These are phyloP conservation scores for Phytomonas sp. DNA, from an alignment of 208 protist species.

Conservation along the genomic window DNA sequence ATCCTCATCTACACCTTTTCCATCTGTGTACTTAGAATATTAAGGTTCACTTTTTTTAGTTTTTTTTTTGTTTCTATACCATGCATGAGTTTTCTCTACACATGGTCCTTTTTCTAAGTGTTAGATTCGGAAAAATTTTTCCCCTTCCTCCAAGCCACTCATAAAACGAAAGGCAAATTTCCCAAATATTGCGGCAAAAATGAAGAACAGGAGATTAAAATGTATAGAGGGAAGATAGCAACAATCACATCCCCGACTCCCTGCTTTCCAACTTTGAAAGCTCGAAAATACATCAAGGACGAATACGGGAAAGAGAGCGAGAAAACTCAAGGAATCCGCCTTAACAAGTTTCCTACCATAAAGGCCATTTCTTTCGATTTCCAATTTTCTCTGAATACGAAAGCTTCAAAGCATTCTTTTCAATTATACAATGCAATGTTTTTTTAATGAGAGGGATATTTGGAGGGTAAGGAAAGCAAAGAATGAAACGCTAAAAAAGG, in stretches of 20 bases:
- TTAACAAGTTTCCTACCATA: neutral
- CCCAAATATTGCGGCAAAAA: neutral
- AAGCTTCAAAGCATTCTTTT: neutral
- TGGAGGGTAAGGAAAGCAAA: slow-evolving; percentile 11
- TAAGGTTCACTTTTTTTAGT: slow-evolving; percentile 6
- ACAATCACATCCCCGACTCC: slow-evolving; percentile 9
- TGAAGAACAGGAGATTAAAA: neutral
- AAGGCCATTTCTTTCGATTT: neutral
- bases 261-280: slow-evolving; percentile 13
- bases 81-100: neutral
- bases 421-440: neutral
- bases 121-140: neutral
- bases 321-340: neutral
- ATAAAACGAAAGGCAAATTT: neutral
- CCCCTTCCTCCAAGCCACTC: neutral
- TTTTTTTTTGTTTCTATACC: slow-evolving; percentile 8
- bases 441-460: slow-evolving; percentile 6
- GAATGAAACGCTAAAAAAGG: slow-evolving; percentile 13
- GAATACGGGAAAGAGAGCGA: neutral
- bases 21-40: slow-evolving; percentile 6
- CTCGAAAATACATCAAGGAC: neutral
- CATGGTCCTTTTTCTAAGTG: neutral
- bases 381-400: neutral
- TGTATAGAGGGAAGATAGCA: slow-evolving; percentile 16
- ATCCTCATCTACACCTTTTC: neutral